A percentile compares a stretch with the other conserved stretches of the same genome.
These are phyloP conservation scores for Calonectria ilicicola DNA, from an alignment of 2,329 filamentous ascomycete species.

Conservation along the genomic window DNA sequence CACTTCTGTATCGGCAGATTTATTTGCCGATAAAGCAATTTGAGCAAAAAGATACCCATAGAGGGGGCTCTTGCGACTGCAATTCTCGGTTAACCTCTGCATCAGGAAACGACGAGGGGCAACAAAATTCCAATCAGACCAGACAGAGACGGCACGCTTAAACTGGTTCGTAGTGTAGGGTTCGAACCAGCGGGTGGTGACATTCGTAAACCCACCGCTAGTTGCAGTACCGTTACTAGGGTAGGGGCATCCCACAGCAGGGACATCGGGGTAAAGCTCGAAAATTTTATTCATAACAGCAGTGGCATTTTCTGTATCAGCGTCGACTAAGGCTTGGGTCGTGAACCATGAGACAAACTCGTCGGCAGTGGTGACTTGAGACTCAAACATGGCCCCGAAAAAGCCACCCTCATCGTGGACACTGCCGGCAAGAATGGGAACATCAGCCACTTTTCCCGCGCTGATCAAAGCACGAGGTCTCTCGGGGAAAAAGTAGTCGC, in stretches of 20 bases:
- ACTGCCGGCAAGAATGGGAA: neutral
- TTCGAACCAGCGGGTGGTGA: neutral
- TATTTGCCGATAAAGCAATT: neutral
- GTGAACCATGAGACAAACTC: neutral
- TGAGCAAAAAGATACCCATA: neutral
- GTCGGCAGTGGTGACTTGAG: neutral
- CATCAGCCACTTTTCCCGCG: neutral
- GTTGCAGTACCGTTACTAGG: neutral
- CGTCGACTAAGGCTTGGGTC: neutral
- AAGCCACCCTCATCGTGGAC: neutral
- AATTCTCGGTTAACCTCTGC: neutral
- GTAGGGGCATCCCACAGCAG: neutral
- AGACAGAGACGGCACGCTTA: neutral
- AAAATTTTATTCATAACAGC: neutral
- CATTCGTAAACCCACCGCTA: neutral
- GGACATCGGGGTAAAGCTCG: neutral
- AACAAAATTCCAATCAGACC: neutral
- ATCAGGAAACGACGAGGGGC: neutral
- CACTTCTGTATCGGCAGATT: neutral
- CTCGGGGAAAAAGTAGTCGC: neutral
- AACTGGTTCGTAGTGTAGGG: neutral
- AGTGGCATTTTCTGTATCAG: neutral
- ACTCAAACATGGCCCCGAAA: neutral
- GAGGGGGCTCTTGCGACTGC: neutral
- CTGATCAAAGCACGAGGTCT: neutral